Conservation (phyloP, 345 rosid genomes). For the Angophora floribunda region DNA sequence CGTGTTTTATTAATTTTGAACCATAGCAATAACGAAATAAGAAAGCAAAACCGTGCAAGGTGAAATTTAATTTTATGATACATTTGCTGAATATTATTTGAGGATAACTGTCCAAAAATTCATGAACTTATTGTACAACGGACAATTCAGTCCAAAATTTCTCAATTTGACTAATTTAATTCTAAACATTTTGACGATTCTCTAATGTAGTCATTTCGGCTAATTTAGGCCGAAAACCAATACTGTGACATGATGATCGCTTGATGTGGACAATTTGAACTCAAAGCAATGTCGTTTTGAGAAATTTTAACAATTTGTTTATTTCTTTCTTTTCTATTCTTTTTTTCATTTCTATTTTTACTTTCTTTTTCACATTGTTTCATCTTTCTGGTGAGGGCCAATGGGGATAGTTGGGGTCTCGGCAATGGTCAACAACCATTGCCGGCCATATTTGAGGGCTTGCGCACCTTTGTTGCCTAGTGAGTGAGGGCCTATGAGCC, state of each 20-base stretch:
- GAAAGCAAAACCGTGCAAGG: neutral
- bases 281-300: neutral
- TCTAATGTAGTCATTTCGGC: neutral
- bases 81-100: neutral
- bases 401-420: accelerated
- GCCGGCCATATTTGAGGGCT: neutral
- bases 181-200: neutral
- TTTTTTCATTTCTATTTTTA: neutral
- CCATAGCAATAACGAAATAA: neutral
- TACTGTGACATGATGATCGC: accelerated
- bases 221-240: neutral
- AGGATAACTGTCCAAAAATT: neutral
- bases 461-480: neutral
- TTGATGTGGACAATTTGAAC: neutral
- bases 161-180: neutral
- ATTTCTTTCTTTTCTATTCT: neutral
- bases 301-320: neutral
- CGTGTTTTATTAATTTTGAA: neutral
- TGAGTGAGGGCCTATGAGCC: neutral
- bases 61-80: neutral
- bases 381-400: neutral
- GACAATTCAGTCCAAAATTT: neutral
- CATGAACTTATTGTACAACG: neutral
- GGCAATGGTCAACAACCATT: neutral
- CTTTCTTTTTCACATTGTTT: neutral